These are phyloP conservation scores for Carex arenaria DNA, from an alignment of 202 grass and related monocot genomes.

Conservation along the genomic window DNA sequence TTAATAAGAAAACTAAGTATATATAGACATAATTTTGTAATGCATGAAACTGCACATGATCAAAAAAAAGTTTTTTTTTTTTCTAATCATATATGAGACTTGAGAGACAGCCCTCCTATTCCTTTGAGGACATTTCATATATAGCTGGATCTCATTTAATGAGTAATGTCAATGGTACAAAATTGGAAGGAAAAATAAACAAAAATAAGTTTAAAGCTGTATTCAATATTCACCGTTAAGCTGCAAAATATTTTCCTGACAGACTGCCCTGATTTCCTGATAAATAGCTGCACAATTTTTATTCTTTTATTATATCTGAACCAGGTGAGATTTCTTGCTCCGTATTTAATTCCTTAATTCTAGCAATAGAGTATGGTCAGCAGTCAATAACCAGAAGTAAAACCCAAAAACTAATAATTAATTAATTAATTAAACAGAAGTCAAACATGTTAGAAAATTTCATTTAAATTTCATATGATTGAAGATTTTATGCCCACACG, in stretches of 20 bases:
- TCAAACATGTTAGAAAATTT: no score
- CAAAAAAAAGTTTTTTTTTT: no score
- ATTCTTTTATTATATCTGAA: neutral
- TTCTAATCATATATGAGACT: no score
- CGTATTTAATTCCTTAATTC: constrained; percentile 7
- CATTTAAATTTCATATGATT: no score
- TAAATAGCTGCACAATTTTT: neutral
- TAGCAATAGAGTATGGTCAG: neutral
- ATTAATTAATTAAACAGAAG: no score
- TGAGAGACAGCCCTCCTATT: no score
- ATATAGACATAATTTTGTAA: no score
- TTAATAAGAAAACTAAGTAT: no score
- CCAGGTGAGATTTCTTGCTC: constrained; percentile 13
- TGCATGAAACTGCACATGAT: no score
- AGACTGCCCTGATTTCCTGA: neutral
- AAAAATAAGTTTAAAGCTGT: neutral
- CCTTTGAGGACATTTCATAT: neutral
- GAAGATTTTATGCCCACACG: no score
- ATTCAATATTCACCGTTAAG: no score
- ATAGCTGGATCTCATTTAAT: constrained; percentile 2
- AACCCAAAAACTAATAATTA: no score
- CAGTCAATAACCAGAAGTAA: neutral
- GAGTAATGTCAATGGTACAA: neutral
- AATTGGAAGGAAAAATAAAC: neutral
- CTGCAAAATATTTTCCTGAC: neutral